Percentiles rank a stretch among this genome's conserved stretches.
Evolutionary conservation across 139 green algal genomes (phyloP).

Genomic region (Chlamydomonas urium): DNA sequence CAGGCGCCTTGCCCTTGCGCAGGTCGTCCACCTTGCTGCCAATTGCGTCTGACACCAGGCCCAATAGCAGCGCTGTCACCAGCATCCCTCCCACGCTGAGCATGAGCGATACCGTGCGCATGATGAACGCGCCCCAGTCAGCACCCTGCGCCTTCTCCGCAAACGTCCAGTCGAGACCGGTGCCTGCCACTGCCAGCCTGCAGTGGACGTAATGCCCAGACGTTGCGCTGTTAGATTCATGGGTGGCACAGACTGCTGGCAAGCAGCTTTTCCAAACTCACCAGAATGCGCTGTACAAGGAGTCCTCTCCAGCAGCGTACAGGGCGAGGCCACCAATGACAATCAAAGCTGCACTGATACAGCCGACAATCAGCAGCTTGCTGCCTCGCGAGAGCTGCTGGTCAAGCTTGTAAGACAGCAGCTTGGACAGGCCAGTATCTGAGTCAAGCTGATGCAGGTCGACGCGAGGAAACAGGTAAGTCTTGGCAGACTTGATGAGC

Average conservation of each 20-base stretch:
- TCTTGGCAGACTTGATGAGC: too few species aligned
- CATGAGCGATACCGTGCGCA: neutral
- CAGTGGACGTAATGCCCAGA: too few species aligned
- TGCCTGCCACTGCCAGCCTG: conserved; percentile 3
- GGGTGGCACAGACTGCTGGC: neutral
- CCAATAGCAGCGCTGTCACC: neutral
- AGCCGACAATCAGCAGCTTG: neutral
- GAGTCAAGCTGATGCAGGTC: too few species aligned
- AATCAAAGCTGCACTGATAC: neutral
- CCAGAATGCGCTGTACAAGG: conserved; percentile 8
- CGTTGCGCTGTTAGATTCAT: neutral
- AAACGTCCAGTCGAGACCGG: conserved; percentile 14
- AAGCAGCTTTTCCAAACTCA: conserved; percentile 2
- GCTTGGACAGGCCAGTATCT: too few species aligned
- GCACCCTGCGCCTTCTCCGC: neutral
- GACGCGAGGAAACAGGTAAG: too few species aligned
- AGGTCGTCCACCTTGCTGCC: conserved; percentile 5
- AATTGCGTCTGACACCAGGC: conserved; percentile 1
- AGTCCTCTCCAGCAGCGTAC: conserved; percentile 12
- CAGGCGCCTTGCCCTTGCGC: neutral
- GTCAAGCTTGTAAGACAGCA: conserved; percentile 3
- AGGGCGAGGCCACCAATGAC: neutral
- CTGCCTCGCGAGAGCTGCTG: neutral
- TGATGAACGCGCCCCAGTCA: neutral
- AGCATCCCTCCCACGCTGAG: conserved; percentile 4